Percentiles rank a stretch among this genome's conserved stretches.
phyloP scores from a whole-genome alignment of 495 filamentous ascomycete species.

The Penicillium atrosanguineum region DNA sequence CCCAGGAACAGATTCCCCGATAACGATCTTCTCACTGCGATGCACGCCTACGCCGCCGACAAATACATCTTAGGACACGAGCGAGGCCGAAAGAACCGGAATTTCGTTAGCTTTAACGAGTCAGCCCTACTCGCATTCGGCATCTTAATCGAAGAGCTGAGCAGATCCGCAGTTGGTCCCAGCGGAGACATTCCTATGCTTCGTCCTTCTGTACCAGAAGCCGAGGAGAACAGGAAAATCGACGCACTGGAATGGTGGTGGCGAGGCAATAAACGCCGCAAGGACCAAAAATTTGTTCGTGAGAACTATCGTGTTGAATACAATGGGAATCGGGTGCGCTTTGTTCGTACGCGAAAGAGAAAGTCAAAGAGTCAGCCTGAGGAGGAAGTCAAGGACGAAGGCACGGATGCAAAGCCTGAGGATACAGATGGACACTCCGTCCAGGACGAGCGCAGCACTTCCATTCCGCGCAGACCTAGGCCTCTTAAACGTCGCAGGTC shows the following conservation, averaged over 20 bases:
- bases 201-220: background rate
- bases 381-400: no score
- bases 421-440: background rate
- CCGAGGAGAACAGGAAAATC: background rate
- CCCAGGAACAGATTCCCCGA: slow-evolving; percentile 59
- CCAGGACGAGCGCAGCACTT: background rate
- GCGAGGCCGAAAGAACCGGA: slow-evolving; percentile 31
- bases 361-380: background rate
- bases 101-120: slow-evolving; percentile 66
- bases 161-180: slow-evolving; percentile 59
- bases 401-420: background rate
- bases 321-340: background rate
- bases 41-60: slow-evolving; percentile 72
- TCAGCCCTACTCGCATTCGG: slow-evolving; percentile 80
- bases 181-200: slow-evolving; percentile 54
- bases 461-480: background rate
- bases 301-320: background rate
- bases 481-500: background rate
- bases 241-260: background rate
- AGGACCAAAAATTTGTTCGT: background rate
- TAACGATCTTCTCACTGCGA: slow-evolving; percentile 69
- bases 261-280: background rate
- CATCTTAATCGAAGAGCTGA: slow-evolving; percentile 76
- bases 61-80: slow-evolving; percentile 55
- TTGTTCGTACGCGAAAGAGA: background rate